Evolutionary conservation across 2,329 filamentous ascomycete species (phyloP).

Genomic region (Claviceps fusiformis): DNA sequence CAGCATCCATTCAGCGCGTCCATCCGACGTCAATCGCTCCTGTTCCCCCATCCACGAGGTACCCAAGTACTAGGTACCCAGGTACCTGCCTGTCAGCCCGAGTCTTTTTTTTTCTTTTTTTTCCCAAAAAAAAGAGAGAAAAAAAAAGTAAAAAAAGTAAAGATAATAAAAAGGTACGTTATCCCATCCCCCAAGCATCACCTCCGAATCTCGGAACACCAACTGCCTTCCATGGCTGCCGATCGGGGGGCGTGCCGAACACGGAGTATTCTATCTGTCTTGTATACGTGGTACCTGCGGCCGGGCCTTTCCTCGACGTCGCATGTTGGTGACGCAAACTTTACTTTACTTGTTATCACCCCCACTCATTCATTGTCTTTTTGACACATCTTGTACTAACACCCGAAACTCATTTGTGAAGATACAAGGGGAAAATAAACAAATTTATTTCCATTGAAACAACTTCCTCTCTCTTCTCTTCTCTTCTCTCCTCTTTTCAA

Average conservation of each 20-base stretch:
- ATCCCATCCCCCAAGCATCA: not conserved
- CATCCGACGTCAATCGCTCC: too few relatives aligned
- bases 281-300: not conserved
- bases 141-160: too few relatives aligned
- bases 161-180: not conserved
- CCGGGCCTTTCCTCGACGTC: not conserved
- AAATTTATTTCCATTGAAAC: not conserved
- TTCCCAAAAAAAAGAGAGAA: too few relatives aligned
- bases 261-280: not conserved
- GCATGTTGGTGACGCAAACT: not conserved
- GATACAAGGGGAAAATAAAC: not conserved
- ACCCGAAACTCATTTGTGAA: too few relatives aligned
- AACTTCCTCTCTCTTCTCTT: not conserved
- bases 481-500: not conserved
- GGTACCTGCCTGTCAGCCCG: too few relatives aligned
- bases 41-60: too few relatives aligned
- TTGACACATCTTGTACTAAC: too few relatives aligned
- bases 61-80: too few relatives aligned
- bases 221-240: not conserved
- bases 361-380: not conserved
- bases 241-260: not conserved
- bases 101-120: too few relatives aligned
- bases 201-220: not conserved
- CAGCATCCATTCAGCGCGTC: not conserved
- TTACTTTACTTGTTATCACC: not conserved